A percentile compares a stretch with the other conserved stretches of the same genome.
These are phyloP conservation scores for Fusarium paranaense DNA, from an alignment of 2,329 filamentous ascomycete genomes.

Conservation along the genomic window DNA sequence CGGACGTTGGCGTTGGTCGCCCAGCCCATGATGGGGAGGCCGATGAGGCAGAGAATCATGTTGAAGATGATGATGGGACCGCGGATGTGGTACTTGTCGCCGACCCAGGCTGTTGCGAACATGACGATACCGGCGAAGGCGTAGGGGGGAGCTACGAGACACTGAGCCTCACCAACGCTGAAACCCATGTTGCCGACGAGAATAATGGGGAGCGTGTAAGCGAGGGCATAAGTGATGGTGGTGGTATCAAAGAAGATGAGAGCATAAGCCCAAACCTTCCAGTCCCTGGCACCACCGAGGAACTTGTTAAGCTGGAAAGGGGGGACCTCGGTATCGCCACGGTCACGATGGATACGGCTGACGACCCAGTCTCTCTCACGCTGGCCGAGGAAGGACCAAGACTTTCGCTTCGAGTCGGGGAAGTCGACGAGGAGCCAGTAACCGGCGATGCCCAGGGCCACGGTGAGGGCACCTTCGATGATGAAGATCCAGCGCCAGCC, in stretches of 20 bases:
- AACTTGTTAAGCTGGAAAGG: constrained; percentile 63
- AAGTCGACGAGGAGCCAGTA: constrained; percentile 74
- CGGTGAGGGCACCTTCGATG: constrained; percentile 66
- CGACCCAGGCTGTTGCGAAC: constrained; percentile 69
- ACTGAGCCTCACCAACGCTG: constrained; percentile 71
- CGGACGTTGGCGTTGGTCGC: constrained; percentile 65
- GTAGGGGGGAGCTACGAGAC: constrained; percentile 78
- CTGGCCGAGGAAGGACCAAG: constrained; percentile 64
- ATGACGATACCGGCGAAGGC: constrained; percentile 73
- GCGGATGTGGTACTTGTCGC: constrained; percentile 75
- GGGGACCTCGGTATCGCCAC: constrained; percentile 67
- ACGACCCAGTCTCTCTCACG: constrained; percentile 66
- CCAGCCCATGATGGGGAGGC: constrained; percentile 80
- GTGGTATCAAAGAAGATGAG: constrained; percentile 74
- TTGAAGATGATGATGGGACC: constrained; percentile 76
- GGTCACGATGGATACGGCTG: constrained; percentile 66
- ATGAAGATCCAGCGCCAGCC: constrained; percentile 79
- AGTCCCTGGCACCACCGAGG: constrained; percentile 60
- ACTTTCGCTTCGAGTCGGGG: constrained; percentile 65
- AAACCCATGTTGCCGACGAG: constrained; percentile 74
- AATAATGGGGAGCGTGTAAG: constrained; percentile 84
- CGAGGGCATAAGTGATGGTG: constrained; percentile 79
- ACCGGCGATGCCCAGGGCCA: constrained; percentile 59
- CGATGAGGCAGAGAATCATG: constrained; percentile 73
- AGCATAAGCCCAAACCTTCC: constrained; percentile 72